Evolutionary conservation across 163 green algal genomes (phyloP), one percentile per base, ranked within the genome.

Genomic region (Scenedesmus sp.): DNA sequence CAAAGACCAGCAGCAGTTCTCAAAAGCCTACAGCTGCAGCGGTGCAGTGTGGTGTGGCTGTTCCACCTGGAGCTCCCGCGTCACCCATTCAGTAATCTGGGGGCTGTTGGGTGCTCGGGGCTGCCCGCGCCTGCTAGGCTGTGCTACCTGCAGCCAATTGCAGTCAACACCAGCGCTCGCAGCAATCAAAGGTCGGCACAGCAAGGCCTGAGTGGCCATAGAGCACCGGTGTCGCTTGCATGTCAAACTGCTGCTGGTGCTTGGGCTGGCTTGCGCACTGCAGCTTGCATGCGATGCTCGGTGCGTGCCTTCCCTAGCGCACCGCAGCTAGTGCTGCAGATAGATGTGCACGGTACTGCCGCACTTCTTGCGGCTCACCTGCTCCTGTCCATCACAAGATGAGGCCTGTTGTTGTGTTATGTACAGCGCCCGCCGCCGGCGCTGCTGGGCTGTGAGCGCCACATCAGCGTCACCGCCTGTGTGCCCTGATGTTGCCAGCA

Each of bases 401-500:
- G 65, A 7, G 4, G 0, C 30, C 30, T 76, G 65, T 76, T 76
- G 65, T n/a, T 15, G 65, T 26, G 83, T 89, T 2, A 83, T 40
- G 26, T 90, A 90, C 30, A 90, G 65, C 6, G 85, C 70, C 20
- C 85, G 44, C 33, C 85, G 81, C 12, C 85, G 46, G 72, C 56
- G 59, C 43, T 90, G 85, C 16, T 78, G 49, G 24, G 72, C 85
- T 56, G 85, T 79, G 1, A 90, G 72, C 40, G 46, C 42, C 70
- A 85, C 13, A 40, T 40, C 68, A n/a, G 5, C 43, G 33, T 30
- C 33, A 12, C 30, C 37, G 20, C 2, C 0, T 3, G 68, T 4
- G 2, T 89, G 65, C 12, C 85, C 85, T 49, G n/a, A 65, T 16
- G 68, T 83, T 33, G 85, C 15, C 42, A 89, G 6, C 12, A 81